Evolutionary conservation across 306 rosid species (phyloP).

Genomic region (Ammopiptanthus mongolicus): DNA sequence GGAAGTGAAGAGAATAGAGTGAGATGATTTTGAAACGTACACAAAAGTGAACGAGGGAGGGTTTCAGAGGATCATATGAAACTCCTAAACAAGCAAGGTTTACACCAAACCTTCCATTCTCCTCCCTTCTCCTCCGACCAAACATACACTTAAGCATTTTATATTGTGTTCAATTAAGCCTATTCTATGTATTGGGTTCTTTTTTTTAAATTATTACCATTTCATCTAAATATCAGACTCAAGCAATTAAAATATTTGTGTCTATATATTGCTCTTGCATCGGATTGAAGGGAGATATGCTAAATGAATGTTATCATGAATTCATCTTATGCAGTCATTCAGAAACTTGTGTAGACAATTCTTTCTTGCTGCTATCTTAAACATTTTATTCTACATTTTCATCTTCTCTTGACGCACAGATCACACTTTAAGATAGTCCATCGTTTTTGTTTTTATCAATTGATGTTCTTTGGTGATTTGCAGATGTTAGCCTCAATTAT

Average conservation of each 20-base stretch:
- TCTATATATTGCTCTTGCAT: neutral
- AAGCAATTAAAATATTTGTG: neutral
- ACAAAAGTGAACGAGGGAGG: neutral
- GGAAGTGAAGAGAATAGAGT: neutral
- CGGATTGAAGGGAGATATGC: neutral
- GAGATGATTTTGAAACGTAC: neutral
- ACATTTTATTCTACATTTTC: neutral
- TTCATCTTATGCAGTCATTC: neutral
- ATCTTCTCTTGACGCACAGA: neutral
- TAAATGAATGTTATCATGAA: neutral
- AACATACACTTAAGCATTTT: neutral
- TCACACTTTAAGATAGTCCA: neutral
- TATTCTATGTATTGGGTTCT: neutral
- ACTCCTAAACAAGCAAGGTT: neutral
- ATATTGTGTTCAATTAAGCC: neutral
- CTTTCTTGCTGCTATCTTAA: constrained; percentile 1
- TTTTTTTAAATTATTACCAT: neutral
- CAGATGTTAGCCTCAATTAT: neutral
- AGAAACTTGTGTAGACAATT: neutral
- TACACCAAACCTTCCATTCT: neutral
- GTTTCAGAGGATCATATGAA: neutral
- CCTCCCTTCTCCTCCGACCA: neutral
- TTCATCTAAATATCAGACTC: neutral
- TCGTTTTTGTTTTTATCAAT: neutral
- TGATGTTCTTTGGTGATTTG: neutral